Evolutionary conservation across 2,329 filamentous ascomycete genomes (phyloP).

Genomic region (Trematosphaeria pertusa): DNA sequence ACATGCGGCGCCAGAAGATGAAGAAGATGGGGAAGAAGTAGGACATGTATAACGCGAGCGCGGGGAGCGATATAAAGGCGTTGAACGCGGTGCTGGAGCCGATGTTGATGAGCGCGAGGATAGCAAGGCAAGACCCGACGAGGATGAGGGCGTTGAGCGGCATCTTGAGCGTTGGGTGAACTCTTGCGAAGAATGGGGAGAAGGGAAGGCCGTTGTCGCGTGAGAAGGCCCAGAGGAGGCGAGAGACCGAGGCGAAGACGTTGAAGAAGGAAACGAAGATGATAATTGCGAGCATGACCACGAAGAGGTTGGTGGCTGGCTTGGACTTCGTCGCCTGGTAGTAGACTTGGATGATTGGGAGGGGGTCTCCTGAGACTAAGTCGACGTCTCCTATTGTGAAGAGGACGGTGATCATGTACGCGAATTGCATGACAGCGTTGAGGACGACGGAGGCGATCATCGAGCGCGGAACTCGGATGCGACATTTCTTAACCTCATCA

Average conservation of each 20-base stretch:
- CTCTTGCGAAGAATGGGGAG: constrained; percentile 33
- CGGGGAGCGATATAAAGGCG: constrained; percentile 39
- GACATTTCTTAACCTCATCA: constrained; percentile 33
- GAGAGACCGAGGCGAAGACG: constrained; percentile 54
- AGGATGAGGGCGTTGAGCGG: constrained; percentile 30
- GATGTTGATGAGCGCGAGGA: constrained; percentile 36
- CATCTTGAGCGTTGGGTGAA: constrained; percentile 26
- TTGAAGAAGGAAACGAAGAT: constrained; percentile 48
- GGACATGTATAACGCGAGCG: constrained; percentile 37
- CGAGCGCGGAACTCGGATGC: constrained; percentile 33
- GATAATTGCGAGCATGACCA: constrained; percentile 35
- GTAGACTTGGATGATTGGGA: constrained; percentile 42
- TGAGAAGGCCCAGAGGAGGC: constrained; percentile 59
- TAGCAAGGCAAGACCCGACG: constrained; percentile 34
- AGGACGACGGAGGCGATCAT: constrained; percentile 54
- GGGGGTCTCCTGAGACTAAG: not conserved
- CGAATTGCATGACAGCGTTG: constrained; percentile 51
- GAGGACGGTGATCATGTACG: constrained; percentile 52
- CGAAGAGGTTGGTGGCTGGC: constrained; percentile 52
- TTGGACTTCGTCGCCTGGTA: constrained; percentile 32
- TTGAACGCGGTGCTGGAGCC: constrained; percentile 35
- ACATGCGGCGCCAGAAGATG: constrained; percentile 24
- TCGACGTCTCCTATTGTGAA: constrained; percentile 49
- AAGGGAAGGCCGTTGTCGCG: constrained; percentile 54
- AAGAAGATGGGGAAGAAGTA: constrained; percentile 39